Base-by-base conservation (phyloP, 1,139 yeast genomes). In the Yamadazyma aaseri region DNA sequence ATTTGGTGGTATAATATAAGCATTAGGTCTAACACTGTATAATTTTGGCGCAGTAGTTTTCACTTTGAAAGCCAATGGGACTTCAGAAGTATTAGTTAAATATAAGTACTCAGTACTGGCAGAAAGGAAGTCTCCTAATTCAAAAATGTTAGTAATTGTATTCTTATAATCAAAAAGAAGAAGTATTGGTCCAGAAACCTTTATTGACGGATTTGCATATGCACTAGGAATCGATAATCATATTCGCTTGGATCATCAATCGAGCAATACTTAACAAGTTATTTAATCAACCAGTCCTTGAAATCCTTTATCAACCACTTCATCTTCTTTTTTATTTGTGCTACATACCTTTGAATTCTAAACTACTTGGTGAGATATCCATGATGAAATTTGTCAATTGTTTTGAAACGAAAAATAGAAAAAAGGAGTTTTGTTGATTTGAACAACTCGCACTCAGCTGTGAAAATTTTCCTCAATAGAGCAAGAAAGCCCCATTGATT, bases 21-120 rank as follows among this genome's bases (percentile, higher is more conserved):
- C 94, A 60, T 90, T 92, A 40, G 98, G 98, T 63, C 96, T 82
- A 36, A 92, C 97, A 61, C 96, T 86, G 69, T 90, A 86, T 58
- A 87, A 73, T 60, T 86, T 90, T 40, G 99, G 99, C 10, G 97
- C 97, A 7, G 99, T 92, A 32, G 99, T 92, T 65, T 92, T 94
- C 55, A 94, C 97, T 69, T 94, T 94, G 72, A 87, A 92, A 20
- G 96, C 96, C 53, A 77, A 64, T 32, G 83, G 73, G 26, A 79
- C 65, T 20, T 65, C 58, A 16, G 86, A 63, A 38, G 77, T 74
- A 65, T 92, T 92, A 40, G 76, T 69, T 51, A 90, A 77, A 34
- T 74, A 67, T 54, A 87, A 76, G 45, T 74, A 69, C 55, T 81
- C 84, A 15, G 94, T 81, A 31, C 83, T 74, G 48, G 84, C 81